Conservation (phyloP, 2,329 filamentous ascomycete genomes). For the Fusarium humuli region DNA sequence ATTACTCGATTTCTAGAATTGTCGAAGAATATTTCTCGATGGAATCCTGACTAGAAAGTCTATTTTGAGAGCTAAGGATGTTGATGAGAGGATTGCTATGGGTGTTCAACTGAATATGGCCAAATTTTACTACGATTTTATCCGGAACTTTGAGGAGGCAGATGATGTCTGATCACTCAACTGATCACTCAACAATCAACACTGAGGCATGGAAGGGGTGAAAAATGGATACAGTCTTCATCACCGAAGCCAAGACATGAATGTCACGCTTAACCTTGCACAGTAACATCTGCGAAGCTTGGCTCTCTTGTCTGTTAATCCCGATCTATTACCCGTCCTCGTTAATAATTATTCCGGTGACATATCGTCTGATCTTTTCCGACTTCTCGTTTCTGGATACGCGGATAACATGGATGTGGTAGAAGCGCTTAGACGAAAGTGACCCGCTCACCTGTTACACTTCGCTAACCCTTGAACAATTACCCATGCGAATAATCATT, state of each 20-base stretch:
- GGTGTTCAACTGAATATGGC: constrained; percentile 16
- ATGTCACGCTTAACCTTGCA: background rate
- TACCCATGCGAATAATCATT: constrained; percentile 31
- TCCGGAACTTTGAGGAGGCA: constrained; percentile 14
- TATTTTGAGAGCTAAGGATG: constrained; percentile 5
- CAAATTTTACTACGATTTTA: constrained; percentile 21
- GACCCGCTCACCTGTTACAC: constrained; percentile 45
- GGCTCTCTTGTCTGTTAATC: background rate
- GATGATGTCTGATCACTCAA: background rate
- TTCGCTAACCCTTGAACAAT: background rate
- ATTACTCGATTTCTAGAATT: background rate
- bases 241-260: background rate
- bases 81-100: constrained; percentile 25
- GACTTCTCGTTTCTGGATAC: background rate
- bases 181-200: background rate
- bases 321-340: background rate
- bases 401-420: background rate
- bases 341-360: constrained; percentile 2
- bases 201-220: no score
- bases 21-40: constrained; percentile 12
- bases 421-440: background rate
- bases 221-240: background rate
- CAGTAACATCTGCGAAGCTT: background rate
- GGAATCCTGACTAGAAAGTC: constrained; percentile 4
- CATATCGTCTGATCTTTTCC: constrained; percentile 23